Base-by-base conservation (phyloP, 2,329 filamentous ascomycete genomes). In the Coleophoma eucalyptorum region DNA sequence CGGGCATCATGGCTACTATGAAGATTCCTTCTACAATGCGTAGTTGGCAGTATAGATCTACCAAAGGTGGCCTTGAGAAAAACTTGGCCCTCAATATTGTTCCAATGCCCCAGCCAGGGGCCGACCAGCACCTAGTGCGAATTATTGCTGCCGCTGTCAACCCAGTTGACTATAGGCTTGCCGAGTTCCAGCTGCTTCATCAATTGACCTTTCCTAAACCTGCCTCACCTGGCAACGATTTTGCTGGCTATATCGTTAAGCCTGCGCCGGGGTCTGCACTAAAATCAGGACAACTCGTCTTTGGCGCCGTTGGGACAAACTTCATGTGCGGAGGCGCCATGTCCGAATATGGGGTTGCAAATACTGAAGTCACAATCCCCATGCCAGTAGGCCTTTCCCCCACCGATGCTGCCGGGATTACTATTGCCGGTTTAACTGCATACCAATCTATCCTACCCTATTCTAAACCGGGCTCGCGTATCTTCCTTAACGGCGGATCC, bases 401-500 rank as follows among this genome's bases (percentile, higher is more conserved):
- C 37, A 60, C 60, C 18, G 65, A 72, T n/a, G 69, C 72, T 12
- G 69, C 69, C 4, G 66, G 67, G 1, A 60, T 75, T 5, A 69
- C 70, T 3, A 54, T 73, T 15, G 68, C 69, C 1, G 67, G 62
- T 1, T 53, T 69, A 51, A 73, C 71, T 11, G 69, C 69, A 1
- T 58, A 72, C 6, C 69, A 73, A 42, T 34, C 50, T 21, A 64
- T 81, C 26, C 60, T 77, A 21, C 71, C 71, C 1, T 65, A 73
- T 50, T n/a, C 16, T 6, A 67, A 69, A 20, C 55, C 64, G 4
- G 80, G 80, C 16, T 72, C 79, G 45, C 76, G 73, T 57, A 72
- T 87, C 5, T 80, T 86, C 58, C 76, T 87, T 63, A 86, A 87
- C 55, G 83, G 81, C n/a, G 83, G 82, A 1, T 80, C 75, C 7